Base-by-base conservation (phyloP, 108 stramenopile species). In the Pseudonitzschia pungens region DNA sequence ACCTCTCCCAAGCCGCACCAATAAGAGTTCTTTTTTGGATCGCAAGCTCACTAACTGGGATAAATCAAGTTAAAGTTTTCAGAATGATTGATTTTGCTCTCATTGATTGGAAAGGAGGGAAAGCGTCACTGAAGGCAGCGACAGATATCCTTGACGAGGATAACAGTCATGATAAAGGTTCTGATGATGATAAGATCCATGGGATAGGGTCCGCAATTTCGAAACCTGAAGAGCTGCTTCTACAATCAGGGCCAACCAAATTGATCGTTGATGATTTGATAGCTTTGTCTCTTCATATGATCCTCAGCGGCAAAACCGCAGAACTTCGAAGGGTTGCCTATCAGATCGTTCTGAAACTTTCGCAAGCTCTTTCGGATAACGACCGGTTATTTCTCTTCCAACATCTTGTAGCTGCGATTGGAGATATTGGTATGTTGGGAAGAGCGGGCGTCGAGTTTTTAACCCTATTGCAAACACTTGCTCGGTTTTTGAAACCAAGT, bases 21-120 rank as follows among this genome's bases (percentile, higher is more conserved):
- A 62, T 62, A 14, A 62, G 40, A 62, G 60, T 55, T 26, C 54
- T 55, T 11, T 55, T 55, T 55, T 93, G 88, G 88, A 74, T 93
- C 4, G 77, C 85, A 9, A 89, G 86, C 33, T 74, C 80, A 65
- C 53, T 90, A 18, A 56, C 81, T 60, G 89, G 81, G 8, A 32
- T 68, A 44, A 80, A 81, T 64, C 92, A 90, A 80, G 75, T 78
- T 16, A 89, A 87, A 70, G 76, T 77, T 12, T 76, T 93, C 22
- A 58, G 74, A 42, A 57, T 93, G 32, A 67, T 86, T 21, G 87
- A 89, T 68, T 68, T 90, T 15, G 87, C 87, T 20, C 59, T 89
- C 4, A 28, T 40, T 41, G 43, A 76, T 42, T 62, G 68, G 53
- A 52, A 68, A 22, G 15, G 27, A 33, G 33, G 28, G 57, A 60